Evolutionary conservation across 495 filamentous ascomycete genomes (phyloP), one percentile per base, ranked within the genome.

Genomic region (Glarea lozoyensis): DNA sequence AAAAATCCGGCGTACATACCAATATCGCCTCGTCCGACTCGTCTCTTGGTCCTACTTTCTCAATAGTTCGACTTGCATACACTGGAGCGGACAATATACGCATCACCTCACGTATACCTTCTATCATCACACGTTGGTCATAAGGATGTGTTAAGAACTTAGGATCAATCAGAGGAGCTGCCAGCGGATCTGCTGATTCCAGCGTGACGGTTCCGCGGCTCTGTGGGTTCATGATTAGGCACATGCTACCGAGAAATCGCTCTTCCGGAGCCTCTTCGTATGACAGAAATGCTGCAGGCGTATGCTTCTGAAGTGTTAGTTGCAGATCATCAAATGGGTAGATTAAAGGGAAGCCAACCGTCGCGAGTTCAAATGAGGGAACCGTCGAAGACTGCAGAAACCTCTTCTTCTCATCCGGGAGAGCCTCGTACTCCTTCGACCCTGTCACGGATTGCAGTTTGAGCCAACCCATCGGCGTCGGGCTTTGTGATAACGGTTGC

Each of bases 111-210:
- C 62, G 56, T 22, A 67, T 60, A 6, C 60, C 60, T 45, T 73
- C 67, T 31, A 73, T 63, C 24, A 63, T 57, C 0, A 61, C 58
- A 0, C 64, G 61, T 2, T 54, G 58, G 46, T 76, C 74, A 44
- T 60, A 74, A 0, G 69, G 65, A 44, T 76, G 66, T 17, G 44
- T 32, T 1, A 50, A 27, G 10, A 53, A n/a, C 10, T 61, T 45
- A 1, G 59, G 59, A 35, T 62, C 55, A 17, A 59, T 40, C 2
- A 50, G 34, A 7, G 50, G 53, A 10, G 50, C 27, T 19, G 52
- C 49, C 15, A 31, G 40, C 12, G 43, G 36, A 19, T 51, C 22
- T n/a, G 56, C n/a, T 4, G 58, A 59, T n/a, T 27, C 16, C 10
- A 61, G 21, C 1, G 43, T 52, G 1, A 61, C 47, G 16, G 44